Conservation (phyloP, 352 stramenopile species). For the Bremia lactucae region DNA sequence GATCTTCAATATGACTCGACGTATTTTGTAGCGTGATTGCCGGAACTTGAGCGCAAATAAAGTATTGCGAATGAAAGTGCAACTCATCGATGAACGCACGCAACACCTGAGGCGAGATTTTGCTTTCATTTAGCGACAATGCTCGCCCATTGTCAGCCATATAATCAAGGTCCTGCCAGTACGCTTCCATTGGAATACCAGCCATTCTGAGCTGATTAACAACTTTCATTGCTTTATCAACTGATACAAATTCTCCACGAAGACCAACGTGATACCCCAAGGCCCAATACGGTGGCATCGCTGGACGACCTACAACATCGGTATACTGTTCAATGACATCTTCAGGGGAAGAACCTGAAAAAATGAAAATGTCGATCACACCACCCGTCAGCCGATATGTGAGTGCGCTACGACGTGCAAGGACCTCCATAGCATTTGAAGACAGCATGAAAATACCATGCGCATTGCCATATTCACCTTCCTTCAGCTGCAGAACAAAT, state of each 20-base stretch:
- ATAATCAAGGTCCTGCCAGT: slow-evolving; percentile 69
- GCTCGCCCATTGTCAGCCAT: slow-evolving; percentile 19
- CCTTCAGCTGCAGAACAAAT: slow-evolving; percentile 56
- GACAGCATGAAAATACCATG: slow-evolving; percentile 75
- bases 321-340: slow-evolving; percentile 72
- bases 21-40: slow-evolving; percentile 26
- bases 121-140: slow-evolving; percentile 52
- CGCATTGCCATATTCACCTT: slow-evolving; percentile 28
- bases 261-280: slow-evolving; percentile 76
- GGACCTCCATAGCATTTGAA: slow-evolving; percentile 82
- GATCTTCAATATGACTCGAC: slow-evolving; percentile 4
- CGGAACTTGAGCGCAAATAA: slow-evolving; percentile 59
- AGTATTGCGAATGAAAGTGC: slow-evolving; percentile 75
- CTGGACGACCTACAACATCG: slow-evolving; percentile 52
- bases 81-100: slow-evolving; percentile 59
- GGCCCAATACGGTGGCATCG: slow-evolving; percentile 77
- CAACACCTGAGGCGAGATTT: slow-evolving; percentile 36
- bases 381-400: slow-evolving; percentile 76
- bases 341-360: slow-evolving; percentile 40
- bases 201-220: slow-evolving; percentile 24
- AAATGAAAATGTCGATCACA: slow-evolving; percentile 75
- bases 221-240: slow-evolving; percentile 17
- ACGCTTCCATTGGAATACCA: slow-evolving; percentile 63
- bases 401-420: slow-evolving; percentile 43
- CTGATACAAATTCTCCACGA: slow-evolving; percentile 12